These are phyloP conservation scores for Pseudocercospora vitis DNA, from an alignment of 2,329 filamentous ascomycete genomes.

Conservation along the genomic window DNA sequence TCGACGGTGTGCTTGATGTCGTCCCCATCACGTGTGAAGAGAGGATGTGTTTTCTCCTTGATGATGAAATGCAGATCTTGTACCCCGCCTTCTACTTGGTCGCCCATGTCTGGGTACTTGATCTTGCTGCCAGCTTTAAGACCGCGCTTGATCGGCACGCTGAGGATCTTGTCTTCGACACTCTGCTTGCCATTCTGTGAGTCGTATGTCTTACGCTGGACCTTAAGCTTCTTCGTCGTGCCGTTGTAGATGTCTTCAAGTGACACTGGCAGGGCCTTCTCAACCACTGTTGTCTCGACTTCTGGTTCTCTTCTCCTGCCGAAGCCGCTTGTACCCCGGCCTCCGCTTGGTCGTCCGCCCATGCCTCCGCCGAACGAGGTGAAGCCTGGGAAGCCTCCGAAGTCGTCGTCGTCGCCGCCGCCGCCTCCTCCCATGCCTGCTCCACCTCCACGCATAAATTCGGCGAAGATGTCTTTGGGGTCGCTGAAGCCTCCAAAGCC, in stretches of 20 bases:
- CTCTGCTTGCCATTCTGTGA: conserved; percentile 74
- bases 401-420: conserved; percentile 56
- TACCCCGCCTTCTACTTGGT: conserved; percentile 92
- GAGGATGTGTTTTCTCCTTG: conserved; percentile 86
- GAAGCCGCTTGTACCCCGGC: conserved; percentile 41
- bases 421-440: conserved; percentile 54
- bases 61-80: conserved; percentile 96
- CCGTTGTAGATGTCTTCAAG: conserved; percentile 88
- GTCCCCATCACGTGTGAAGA: conserved; percentile 84
- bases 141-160: conserved; percentile 93
- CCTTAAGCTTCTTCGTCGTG: conserved; percentile 94
- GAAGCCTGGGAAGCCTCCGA: conserved; percentile 50
- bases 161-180: conserved; percentile 83
- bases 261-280: conserved; percentile 75
- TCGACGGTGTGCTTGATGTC: conserved; percentile 78
- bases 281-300: conserved; percentile 86
- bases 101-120: conserved; percentile 95
- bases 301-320: conserved; percentile 54
- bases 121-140: conserved; percentile 98
- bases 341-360: conserved; percentile 44
- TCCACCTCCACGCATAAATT: conserved; percentile 69
- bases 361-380: conserved; percentile 44
- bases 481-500: conserved; percentile 78
- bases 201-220: conserved; percentile 94
- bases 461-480: conserved; percentile 78